phyloP scores from a whole-genome alignment of 768 basidiomycete species.

The Hericium alpestre region DNA sequence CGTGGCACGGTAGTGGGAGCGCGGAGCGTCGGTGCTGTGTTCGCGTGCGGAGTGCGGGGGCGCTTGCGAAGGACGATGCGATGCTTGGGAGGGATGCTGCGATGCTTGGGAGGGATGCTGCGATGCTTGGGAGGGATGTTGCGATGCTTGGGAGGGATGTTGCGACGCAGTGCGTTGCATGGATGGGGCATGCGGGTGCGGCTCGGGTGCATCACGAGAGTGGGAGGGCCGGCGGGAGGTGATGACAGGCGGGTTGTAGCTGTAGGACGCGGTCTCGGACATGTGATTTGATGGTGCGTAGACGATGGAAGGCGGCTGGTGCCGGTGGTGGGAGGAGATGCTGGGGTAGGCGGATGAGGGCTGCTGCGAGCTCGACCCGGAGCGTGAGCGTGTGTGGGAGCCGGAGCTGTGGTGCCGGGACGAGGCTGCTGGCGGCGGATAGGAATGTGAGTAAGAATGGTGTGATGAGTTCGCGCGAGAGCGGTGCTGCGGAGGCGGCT shows the following conservation, averaged over 20 bases:
- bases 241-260: conserved; percentile 10
- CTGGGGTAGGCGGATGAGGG: background rate
- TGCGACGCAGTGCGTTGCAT: conserved; percentile 1
- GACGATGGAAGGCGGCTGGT: conserved; percentile 7
- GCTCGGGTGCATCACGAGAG: background rate
- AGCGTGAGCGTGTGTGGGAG: background rate
- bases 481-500: background rate
- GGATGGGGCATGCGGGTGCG: background rate
- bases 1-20: background rate
- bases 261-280: conserved; percentile 7
- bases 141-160: background rate
- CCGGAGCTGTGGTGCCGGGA: background rate
- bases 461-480: background rate
- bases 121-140: background rate
- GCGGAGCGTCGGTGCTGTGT: background rate
- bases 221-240: background rate
- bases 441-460: background rate
- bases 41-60: background rate
- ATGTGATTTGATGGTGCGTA: conserved; percentile 6
- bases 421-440: background rate
- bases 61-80: too few species aligned
- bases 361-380: background rate
- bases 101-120: too few species aligned
- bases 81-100: too few species aligned
- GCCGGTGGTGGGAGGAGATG: background rate